Evolutionary conservation across 2,329 filamentous ascomycete species (phyloP), one percentile per base, ranked within the genome.

Genomic region (Chaetothyriales sp.): DNA sequence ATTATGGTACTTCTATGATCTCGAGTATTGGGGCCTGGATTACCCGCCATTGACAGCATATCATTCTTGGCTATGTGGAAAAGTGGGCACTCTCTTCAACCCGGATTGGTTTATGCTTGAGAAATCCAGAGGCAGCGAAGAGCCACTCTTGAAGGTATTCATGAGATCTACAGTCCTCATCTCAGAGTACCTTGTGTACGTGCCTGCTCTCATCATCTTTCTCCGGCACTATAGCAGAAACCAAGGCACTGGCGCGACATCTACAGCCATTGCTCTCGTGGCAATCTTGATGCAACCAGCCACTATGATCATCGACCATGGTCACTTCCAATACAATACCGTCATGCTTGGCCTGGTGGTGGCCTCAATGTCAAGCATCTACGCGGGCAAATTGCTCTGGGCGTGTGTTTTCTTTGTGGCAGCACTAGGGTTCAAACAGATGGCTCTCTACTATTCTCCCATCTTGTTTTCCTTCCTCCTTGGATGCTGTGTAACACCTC

Each of bases 41-140:
- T 98, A 98, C 66, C 92, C 92, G 51, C 92, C 92, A 49, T 77
- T 98, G 69, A 98, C 92, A 49, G 93, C 92, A 48, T 98, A 98
- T 69, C 92, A 98, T 68, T 95, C 89, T 72, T 96, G 89, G 90
- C 64, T 92, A n/a, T 71, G 93, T 54, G 92, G 92, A 56, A 84
- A 83, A 68, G 78, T 95, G 73, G 92, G 92, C 48, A 75, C 79
- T 49, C 66, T 81, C 39, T 83, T 96, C 65, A 75, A 94, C 57
- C 81, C 85, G 1, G 68, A 78, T 7, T 98, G 92, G 92, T 98
- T 96, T 65, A 81, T 81, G 9, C 78, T 98, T 12, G 79, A 86
- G 64, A 75, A 77, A 3, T 96, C 90, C 12, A 83, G 90, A 50
- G 89, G 87, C 47, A 74, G 81, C 36, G 85, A 95, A 57, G 83